Base-by-base conservation (phyloP, 371 early-diverging fungal species). In the Chytridiales sp. region DNA sequence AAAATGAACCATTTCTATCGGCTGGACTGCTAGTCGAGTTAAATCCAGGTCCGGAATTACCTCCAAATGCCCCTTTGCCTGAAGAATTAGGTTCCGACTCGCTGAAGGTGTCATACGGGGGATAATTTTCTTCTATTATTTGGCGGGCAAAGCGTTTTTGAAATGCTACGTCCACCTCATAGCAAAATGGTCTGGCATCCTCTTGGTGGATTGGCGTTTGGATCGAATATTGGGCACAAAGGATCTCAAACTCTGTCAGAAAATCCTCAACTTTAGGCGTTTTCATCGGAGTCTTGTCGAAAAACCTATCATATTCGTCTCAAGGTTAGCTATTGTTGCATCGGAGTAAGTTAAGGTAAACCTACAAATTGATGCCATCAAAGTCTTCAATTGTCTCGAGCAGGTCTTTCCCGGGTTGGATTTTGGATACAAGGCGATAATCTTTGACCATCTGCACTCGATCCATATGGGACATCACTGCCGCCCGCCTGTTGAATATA, bases 171-270 rank as follows among this genome's bases (percentile, higher is more conserved):
- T 78, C 80, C 2, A 73, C 60, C 42, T 77, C 80, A 36, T 73
- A 80, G 3, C 72, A 71, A 61, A 82, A 77, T 8, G 82, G 75
- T 17, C 80, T 61, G 3, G 80, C 82, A 62, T 82, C 82, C 56
- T 82, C 80, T 30, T 62, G 57, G 15, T 56, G 32, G 21, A 82
- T 80, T 4, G 64, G 64, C 6, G 76, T 74, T 19, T 77, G 75
- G 39, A 80, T 44, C 0, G 22, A 31, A 56, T 59, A 78, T 51
- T 70, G 68, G 5, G 72, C 57, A 8, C 70, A 67, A 2, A 77
- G 62, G 9, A 69, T 53, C 41, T 82, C 79, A 44, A 73, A 82
- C 43, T 79, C 80, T 9, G 68, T 70, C 6, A 82, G 30, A 50
- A 79, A 78, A 46, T 82, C 80, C 42, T 79, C 75, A 17, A 73